Evolutionary conservation across 2,329 filamentous ascomycete species (phyloP).

Genomic region (Pestalotiopsis sp.): DNA sequence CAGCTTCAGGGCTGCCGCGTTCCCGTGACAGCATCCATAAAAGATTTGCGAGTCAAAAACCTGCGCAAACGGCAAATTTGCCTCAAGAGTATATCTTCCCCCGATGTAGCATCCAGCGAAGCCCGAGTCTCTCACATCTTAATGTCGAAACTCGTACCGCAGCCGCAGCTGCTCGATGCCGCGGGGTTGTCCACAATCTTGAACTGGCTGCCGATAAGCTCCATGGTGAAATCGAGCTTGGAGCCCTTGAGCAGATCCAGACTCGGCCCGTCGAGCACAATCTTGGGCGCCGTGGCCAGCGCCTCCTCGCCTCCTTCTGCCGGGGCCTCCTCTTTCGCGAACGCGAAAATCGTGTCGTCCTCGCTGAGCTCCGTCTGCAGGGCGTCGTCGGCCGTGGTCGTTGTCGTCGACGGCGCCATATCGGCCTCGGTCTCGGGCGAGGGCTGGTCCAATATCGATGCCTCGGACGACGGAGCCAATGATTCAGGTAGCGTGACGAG

Average conservation of each 20-base stretch:
- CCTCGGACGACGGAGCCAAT: constrained; percentile 21
- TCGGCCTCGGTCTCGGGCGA: constrained; percentile 29
- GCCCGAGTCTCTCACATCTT: constrained; percentile 51
- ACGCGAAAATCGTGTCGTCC: constrained; percentile 88
- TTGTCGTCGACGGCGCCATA: constrained; percentile 30
- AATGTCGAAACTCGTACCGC: constrained; percentile 96
- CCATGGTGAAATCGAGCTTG: constrained; percentile 95
- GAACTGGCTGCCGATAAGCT: constrained; percentile 84
- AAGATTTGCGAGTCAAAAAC: no score
- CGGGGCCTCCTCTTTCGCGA: constrained; percentile 53
- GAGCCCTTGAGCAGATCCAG: constrained; percentile 88
- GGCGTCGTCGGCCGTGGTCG: constrained; percentile 16
- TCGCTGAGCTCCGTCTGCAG: constrained; percentile 43
- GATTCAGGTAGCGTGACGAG: constrained; percentile 63
- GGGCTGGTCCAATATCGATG: constrained; percentile 27
- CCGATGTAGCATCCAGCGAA: neutral
- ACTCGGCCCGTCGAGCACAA: constrained; percentile 86
- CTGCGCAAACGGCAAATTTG: no score
- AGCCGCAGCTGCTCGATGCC: constrained; percentile 93
- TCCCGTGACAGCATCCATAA: neutral
- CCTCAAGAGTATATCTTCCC: neutral
- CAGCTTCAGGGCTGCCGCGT: neutral
- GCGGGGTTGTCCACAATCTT: constrained; percentile 93
- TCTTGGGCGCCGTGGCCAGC: constrained; percentile 59
- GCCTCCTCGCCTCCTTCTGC: constrained; percentile 14